Conservation (phyloP, 768 basidiomycete genomes). For the Mycena indigotica region DNA sequence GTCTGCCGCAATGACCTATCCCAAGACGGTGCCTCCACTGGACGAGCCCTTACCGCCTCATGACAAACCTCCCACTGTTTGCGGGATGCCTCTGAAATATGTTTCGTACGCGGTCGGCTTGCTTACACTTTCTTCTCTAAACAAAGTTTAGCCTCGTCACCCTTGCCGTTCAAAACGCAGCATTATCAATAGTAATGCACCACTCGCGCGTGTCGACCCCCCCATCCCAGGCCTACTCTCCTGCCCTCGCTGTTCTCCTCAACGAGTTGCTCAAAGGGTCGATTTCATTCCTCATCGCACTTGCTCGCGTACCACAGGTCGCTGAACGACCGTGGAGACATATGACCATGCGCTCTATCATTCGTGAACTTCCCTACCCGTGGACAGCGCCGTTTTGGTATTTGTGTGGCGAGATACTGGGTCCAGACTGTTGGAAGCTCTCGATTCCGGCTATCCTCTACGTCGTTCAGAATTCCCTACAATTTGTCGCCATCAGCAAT, state of each 20-base stretch:
- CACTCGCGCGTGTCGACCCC: constrained; percentile 92
- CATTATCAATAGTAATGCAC: constrained; percentile 97
- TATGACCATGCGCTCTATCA: constrained; percentile 38
- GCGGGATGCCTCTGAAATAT: constrained; percentile 77
- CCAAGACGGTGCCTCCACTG: constrained; percentile 39
- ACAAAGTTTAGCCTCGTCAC: constrained; percentile 62
- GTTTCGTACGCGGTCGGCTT: constrained; percentile 59
- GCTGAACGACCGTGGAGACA: constrained; percentile 45
- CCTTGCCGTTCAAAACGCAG: constrained; percentile 92
- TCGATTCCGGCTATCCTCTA: constrained; percentile 97
- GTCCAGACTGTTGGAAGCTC: constrained; percentile 94
- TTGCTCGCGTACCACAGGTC: constrained; percentile 49
- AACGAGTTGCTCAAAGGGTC: constrained; percentile 93
- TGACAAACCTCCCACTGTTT: constrained; percentile 54
- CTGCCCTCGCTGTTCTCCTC: constrained; percentile 90
- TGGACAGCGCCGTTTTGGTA: constrained; percentile 54
- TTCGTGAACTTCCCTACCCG: constrained; percentile 43
- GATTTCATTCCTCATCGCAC: constrained; percentile 90
- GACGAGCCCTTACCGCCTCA: constrained; percentile 37
- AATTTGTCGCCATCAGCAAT: constrained; percentile 93
- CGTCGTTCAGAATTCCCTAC: constrained; percentile 93
- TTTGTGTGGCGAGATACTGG: constrained; percentile 76
- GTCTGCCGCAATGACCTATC: constrained; percentile 44
- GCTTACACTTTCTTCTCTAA: constrained; percentile 8
- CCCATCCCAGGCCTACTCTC: constrained; percentile 80